These are phyloP conservation scores for Sextonia rubra DNA, from an alignment of 164 flowering plant genomes.

Conservation along the genomic window DNA sequence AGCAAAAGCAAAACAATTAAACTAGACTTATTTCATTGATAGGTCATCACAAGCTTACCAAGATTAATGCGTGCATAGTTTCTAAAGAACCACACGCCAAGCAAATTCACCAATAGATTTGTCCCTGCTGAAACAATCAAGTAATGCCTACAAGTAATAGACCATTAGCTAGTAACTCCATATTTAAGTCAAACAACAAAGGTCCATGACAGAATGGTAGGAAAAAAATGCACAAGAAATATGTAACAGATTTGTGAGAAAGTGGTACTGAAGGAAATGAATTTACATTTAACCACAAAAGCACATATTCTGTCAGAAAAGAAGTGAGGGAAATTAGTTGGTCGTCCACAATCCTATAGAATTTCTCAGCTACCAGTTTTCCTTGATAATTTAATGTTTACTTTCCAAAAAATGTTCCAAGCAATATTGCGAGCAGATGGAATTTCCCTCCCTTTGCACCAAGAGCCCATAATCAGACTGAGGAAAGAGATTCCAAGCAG, in stretches of 20 bases:
- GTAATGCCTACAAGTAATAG: conserved; percentile 67
- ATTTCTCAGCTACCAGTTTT: too few relatives aligned
- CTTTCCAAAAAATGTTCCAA: too few relatives aligned
- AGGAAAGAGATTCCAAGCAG: too few relatives aligned
- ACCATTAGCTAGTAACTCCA: neutral
- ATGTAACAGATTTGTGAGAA: neutral
- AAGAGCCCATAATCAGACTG: too few relatives aligned
- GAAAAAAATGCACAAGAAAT: neutral
- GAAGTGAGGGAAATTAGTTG: neutral
- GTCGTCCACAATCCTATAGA: too few relatives aligned
- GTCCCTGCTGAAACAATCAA: conserved; percentile 93
- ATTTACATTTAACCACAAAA: neutral
- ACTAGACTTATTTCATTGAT: neutral
- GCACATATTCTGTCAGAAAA: neutral
- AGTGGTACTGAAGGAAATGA: neutral
- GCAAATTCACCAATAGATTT: conserved; percentile 84
- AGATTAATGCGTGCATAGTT: conserved; percentile 85
- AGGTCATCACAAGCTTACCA: conserved; percentile 38
- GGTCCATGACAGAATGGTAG: neutral
- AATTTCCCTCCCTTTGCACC: too few relatives aligned
- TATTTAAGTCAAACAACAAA: neutral
- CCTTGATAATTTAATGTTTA: too few relatives aligned
- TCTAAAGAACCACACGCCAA: conserved; percentile 99
- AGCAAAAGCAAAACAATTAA: neutral
- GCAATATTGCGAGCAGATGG: too few relatives aligned